Evolutionary conservation across 805 yeast genomes (phyloP).

Genomic region (Suhomyces sp.): DNA sequence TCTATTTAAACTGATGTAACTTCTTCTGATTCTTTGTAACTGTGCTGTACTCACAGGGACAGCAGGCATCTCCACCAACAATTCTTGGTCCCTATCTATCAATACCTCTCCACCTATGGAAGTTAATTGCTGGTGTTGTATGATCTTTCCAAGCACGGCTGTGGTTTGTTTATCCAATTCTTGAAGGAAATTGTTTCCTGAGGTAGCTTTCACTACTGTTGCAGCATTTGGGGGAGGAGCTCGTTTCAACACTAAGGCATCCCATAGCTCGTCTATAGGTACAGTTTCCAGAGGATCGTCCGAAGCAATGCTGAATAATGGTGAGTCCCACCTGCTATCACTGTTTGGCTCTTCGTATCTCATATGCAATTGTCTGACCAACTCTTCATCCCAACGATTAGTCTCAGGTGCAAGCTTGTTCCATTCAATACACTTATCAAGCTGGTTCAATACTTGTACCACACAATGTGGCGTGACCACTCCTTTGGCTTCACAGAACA

Average conservation of each 20-base stretch:
- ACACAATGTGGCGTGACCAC: conserved; percentile 79
- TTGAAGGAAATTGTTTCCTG: conserved; percentile 72
- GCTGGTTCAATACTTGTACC: conserved; percentile 72
- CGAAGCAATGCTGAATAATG: conserved; percentile 68
- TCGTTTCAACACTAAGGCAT: conserved; percentile 56
- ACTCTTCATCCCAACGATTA: conserved; percentile 61
- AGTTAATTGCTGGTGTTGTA: conserved; percentile 59
- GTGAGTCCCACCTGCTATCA: conserved; percentile 89
- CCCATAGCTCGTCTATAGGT: conserved; percentile 69
- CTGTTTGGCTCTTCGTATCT: conserved; percentile 93
- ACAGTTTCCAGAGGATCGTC: conserved; percentile 48
- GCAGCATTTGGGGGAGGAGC: conserved; percentile 81
- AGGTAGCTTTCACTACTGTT: conserved; percentile 77
- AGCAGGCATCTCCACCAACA: conserved; percentile 62
- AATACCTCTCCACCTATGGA: conserved; percentile 49
- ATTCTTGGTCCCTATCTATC: conserved; percentile 43
- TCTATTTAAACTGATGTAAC: conserved; percentile 77
- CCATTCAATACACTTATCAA: conserved; percentile 62
- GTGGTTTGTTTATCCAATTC: conserved; percentile 73
- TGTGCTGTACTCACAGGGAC: conserved; percentile 66
- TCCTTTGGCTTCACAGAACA: conserved; percentile 90
- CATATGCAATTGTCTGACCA: conserved; percentile 69
- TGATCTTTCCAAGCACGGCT: conserved; percentile 57
- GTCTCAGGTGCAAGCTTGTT: conserved; percentile 38
- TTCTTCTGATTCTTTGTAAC: conserved; percentile 78